Conservation (phyloP, 2,329 filamentous ascomycete species). For the Ceratocystis lukuohia region DNA sequence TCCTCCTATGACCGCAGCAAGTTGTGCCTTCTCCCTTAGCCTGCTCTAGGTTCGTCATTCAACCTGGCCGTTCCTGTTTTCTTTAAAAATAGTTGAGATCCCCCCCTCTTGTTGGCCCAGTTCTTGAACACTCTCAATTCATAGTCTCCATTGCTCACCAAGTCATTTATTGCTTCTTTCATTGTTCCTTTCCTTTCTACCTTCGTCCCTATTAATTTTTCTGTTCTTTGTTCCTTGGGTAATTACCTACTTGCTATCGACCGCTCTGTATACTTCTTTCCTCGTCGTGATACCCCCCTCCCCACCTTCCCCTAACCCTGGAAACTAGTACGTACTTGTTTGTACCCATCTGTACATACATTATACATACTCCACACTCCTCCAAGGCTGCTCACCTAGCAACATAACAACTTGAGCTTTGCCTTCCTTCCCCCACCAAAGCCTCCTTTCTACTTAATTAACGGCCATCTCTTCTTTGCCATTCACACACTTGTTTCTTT, state of each 20-base stretch:
- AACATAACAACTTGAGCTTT: constrained; percentile 10
- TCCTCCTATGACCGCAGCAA: constrained; percentile 1
- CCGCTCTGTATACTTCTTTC: constrained; percentile 13
- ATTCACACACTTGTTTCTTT: neutral
- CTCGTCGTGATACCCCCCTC: constrained; percentile 19
- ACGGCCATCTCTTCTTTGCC: constrained; percentile 12
- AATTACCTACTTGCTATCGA: neutral
- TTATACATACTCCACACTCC: constrained; percentile 13
- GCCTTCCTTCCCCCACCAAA: constrained; percentile 8
- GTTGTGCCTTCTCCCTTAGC: constrained; percentile 1
- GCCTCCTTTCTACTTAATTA: constrained; percentile 15
- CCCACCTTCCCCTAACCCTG: constrained; percentile 11
- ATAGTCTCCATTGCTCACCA: neutral
- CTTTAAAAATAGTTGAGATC: neutral
- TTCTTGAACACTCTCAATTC: neutral
- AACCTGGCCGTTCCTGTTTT: neutral
- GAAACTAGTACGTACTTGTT: constrained; percentile 7
- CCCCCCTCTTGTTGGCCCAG: constrained; percentile 1
- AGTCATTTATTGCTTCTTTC: constrained; percentile 3
- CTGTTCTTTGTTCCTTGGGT: neutral
- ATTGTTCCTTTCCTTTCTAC: neutral
- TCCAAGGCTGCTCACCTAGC: neutral
- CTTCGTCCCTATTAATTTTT: neutral
- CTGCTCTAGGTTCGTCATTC: constrained; percentile 4
- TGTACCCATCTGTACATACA: neutral